Percentiles rank a stretch among this genome's conserved stretches.
Conservation (phyloP, 495 filamentous ascomycete genomes). For the Hapsidospora chrysogenum region DNA sequence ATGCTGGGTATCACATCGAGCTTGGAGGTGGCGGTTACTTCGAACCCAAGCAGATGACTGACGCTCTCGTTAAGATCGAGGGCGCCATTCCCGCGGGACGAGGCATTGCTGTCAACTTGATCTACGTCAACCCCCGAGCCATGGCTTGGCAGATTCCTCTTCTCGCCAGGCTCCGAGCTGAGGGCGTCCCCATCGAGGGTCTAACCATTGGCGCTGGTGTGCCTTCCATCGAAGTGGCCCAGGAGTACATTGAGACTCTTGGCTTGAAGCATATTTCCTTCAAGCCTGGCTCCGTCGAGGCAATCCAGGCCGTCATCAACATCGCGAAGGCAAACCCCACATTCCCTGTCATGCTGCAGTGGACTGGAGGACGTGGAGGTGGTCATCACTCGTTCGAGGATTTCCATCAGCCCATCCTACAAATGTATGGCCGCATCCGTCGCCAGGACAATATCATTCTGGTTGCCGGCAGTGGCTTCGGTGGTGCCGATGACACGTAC, state of each 20-base stretch:
- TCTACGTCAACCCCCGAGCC: conserved; percentile 89
- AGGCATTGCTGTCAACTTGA: conserved; percentile 86
- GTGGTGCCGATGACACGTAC: conserved; percentile 80
- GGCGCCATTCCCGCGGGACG: conserved; percentile 74
- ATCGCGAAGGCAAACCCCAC: conserved; percentile 80
- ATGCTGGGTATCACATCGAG: conserved; percentile 81
- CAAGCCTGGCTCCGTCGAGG: conserved; percentile 83
- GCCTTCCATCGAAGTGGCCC: conserved; percentile 82
- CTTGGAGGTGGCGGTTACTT: conserved; percentile 85
- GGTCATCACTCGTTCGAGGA: conserved; percentile 93
- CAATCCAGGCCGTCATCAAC: conserved; percentile 79
- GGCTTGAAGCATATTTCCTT: conserved; percentile 89
- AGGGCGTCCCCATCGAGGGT: conserved; percentile 87
- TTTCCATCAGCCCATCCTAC: conserved; percentile 84
- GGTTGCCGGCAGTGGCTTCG: conserved; percentile 83
- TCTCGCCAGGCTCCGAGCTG: conserved; percentile 63
- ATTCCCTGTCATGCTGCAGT: conserved; percentile 83
- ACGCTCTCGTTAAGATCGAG: conserved; percentile 79
- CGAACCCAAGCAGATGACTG: conserved; percentile 76
- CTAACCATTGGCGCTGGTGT: conserved; percentile 90
- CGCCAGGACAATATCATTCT: conserved; percentile 73
- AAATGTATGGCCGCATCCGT: conserved; percentile 76
- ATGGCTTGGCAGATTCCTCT: conserved; percentile 98
- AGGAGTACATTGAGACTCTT: conserved; percentile 88
- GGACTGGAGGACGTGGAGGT: conserved; percentile 88